phyloP scores from a whole-genome alignment of 1,139 yeast species.

The Yamadazyma atlantica region DNA sequence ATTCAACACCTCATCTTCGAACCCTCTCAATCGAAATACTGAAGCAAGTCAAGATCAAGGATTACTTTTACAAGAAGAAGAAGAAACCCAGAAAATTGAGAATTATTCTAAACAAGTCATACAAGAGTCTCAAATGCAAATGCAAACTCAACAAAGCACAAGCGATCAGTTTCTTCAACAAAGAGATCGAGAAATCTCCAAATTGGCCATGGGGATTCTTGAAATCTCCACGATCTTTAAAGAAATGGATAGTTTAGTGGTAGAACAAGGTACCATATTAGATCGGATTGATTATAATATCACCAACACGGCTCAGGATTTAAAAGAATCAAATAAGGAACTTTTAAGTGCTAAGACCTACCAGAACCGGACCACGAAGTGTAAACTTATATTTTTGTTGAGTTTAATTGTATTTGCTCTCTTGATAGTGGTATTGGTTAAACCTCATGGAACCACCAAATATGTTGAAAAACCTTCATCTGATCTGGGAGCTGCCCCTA shows the following conservation, averaged over 20 bases:
- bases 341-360: constrained; percentile 72
- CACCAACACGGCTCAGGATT: constrained; percentile 72
- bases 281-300: constrained; percentile 93
- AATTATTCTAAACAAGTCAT: constrained; percentile 40
- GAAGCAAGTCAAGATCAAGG: constrained; percentile 23
- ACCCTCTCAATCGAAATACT: constrained; percentile 18
- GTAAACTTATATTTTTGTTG: constrained; percentile 78
- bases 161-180: constrained; percentile 46
- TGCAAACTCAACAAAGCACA: constrained; percentile 27
- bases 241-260: constrained; percentile 87
- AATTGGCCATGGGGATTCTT: constrained; percentile 88
- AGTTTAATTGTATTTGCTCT: constrained; percentile 70
- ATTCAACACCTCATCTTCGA: constrained; percentile 7
- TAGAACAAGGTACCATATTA: constrained; percentile 91
- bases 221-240: constrained; percentile 92
- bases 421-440: constrained; percentile 67
- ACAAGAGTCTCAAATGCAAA: constrained; percentile 48
- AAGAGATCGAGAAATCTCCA: constrained; percentile 85
- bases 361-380: constrained; percentile 87
- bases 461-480: constrained; percentile 23
- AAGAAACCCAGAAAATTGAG: constrained; percentile 43
- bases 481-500: constrained; percentile 3
- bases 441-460: constrained; percentile 45
- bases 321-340: constrained; percentile 77
- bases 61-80: constrained; percentile 31